Evolutionary conservation across 1,284 basidiomycete species (phyloP), one percentile per base, ranked within the genome.

Genomic region (Grifola frondosa): DNA sequence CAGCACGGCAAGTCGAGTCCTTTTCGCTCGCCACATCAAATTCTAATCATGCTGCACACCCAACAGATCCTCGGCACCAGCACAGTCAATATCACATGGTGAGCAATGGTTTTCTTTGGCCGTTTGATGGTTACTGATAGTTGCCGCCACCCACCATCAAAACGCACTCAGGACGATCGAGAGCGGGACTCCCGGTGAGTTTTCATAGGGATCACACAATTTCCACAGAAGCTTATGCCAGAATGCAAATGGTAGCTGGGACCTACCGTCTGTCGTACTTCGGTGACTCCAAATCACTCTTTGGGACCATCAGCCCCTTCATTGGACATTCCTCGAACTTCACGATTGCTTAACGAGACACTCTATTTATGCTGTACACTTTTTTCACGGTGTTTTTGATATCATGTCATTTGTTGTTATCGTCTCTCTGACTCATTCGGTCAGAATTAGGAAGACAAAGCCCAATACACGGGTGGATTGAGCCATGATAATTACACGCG

Each of bases 211-310:
- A n/a, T n/a, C n/a, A n/a, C n/a, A n/a, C n/a, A n/a, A n/a, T n/a
- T n/a, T n/a, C n/a, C n/a, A n/a, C n/a, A n/a, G n/a, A n/a, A n/a
- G n/a, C n/a, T n/a, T n/a, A n/a, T n/a, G n/a, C n/a, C n/a, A 13
- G 19, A 28, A 36, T 25, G 15, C 48, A 16, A 22, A 8, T 29
- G 30, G 23, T 40, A 82, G 82, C 74, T 30, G 84, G 83, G 23
- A 78, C 73, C 9, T 91, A 91, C 62, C 79, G 84, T 21, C 62
- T 91, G 26, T 68, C 65, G 33, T 91, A 91, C 62, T 80, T 78
- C 48, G 89, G 88, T 9, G 86, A 91, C 62, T 73, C 78, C 12
- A 91, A 91, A 65, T 68, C 79, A 9, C 58, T 83, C 29, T 66
- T 79, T 31, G 84, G 86, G 3, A 60, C 67, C 28, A 81, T 88